phyloP scores from a whole-genome alignment of 2,329 filamentous ascomycete genomes.

The Blastomyces parvus region DNA sequence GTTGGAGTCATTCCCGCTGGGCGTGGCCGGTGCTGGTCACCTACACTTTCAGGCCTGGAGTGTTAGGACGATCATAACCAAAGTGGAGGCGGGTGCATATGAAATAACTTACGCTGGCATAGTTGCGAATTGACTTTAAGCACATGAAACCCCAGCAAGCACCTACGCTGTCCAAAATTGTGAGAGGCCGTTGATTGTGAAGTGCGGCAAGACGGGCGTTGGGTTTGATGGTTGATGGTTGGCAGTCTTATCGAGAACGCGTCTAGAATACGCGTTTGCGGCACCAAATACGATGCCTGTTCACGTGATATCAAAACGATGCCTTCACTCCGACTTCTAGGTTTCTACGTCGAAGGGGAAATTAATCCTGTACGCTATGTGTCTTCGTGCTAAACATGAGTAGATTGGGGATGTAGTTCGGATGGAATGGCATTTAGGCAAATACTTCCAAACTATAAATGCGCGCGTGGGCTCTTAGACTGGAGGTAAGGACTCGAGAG shows the following conservation, averaged over 20 bases:
- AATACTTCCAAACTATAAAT: background rate
- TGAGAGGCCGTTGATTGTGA: background rate
- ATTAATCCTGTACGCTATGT: too few relatives aligned
- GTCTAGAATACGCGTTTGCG: background rate
- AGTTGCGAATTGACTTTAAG: too few relatives aligned
- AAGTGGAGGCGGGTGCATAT: background rate
- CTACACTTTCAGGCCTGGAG: constrained; percentile 43
- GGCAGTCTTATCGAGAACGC: background rate
- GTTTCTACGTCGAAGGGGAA: too few relatives aligned
- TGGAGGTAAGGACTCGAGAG: background rate
- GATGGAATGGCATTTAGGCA: background rate
- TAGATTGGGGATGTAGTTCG: background rate
- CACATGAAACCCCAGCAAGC: background rate
- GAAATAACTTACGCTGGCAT: constrained; percentile 7
- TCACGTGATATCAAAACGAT: constrained; percentile 4
- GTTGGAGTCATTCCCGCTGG: constrained; percentile 34
- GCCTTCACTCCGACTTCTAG: too few relatives aligned
- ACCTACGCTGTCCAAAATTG: background rate
- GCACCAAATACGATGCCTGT: background rate
- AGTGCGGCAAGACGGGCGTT: background rate
- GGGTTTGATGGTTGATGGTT: background rate
- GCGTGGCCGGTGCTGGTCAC: constrained; percentile 53
- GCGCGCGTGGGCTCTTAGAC: background rate
- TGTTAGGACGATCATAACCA: background rate
- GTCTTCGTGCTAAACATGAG: background rate